These are phyloP conservation scores for Botryotinia convoluta DNA, from an alignment of 2,329 filamentous ascomycete species.

Conservation along the genomic window DNA sequence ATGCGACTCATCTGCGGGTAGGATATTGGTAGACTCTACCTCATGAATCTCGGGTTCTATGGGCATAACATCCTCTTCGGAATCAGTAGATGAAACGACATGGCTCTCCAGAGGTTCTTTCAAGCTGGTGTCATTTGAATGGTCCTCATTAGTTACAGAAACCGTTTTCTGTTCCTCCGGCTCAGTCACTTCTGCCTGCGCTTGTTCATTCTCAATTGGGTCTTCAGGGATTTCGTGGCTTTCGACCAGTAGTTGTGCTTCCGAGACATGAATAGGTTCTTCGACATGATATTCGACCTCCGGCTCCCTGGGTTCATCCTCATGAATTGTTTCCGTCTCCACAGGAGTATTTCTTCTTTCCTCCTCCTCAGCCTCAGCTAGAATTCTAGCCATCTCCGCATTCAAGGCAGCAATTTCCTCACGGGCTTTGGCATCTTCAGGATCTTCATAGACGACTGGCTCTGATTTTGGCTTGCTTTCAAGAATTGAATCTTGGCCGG, in stretches of 20 bases:
- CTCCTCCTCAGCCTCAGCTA: neutral
- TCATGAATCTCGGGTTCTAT: too few species aligned
- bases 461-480: neutral
- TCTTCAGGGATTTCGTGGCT: neutral
- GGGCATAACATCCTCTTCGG: neutral
- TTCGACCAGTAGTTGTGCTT: neutral
- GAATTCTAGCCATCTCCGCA: neutral
- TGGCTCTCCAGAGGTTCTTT: too few species aligned
- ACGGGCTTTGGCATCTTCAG: neutral
- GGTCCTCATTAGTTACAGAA: neutral
- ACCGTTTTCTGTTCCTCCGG: neutral
- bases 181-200: neutral
- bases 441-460: neutral
- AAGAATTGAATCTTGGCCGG: neutral
- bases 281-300: neutral
- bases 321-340: neutral
- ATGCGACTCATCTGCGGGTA: neutral
- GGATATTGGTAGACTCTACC: accelerated
- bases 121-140: neutral
- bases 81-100: neutral
- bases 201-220: neutral
- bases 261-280: neutral
- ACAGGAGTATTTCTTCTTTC: neutral
- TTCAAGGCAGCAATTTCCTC: constrained; percentile 5
- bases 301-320: neutral